Evolutionary conservation across 23 red algal genomes (phyloP).

Genomic region (Gracilaria gracilis): DNA sequence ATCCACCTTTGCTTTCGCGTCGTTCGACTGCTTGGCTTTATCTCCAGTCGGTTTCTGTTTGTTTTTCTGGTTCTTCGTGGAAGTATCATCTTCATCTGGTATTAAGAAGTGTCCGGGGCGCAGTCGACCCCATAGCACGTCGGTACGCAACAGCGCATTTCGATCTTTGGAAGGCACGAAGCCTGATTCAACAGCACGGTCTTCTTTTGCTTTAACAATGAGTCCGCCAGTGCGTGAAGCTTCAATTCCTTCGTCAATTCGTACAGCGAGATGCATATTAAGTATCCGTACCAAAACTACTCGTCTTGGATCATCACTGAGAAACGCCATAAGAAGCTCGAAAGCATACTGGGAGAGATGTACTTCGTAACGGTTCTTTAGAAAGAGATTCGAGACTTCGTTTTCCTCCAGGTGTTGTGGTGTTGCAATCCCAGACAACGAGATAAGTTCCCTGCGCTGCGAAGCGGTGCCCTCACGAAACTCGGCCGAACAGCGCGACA

Average conservation of each 20-base stretch:
- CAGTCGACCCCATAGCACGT: conserved; percentile 81
- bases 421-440: conserved; percentile 68
- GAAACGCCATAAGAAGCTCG: conserved; percentile 88
- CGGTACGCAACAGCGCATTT: conserved; percentile 31
- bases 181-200: conserved; percentile 22
- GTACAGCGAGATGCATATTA: conserved; percentile 76
- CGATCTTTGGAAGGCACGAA: conserved; percentile 61
- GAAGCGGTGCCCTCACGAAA: conserved; percentile 47
- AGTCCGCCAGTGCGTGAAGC: conserved; percentile 28
- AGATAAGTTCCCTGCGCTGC: conserved; percentile 70
- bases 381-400: conserved; percentile 78
- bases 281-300: conserved; percentile 83
- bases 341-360: conserved; percentile 88
- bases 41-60: conserved; percentile 38
- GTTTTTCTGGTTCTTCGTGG: conserved; percentile 23
- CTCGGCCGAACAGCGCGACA: conserved; percentile 60
- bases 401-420: conserved; percentile 83
- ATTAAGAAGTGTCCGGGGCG: conserved; percentile 60
- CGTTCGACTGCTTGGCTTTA: conserved; percentile 28
- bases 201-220: conserved; percentile 18
- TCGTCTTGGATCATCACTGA: conserved; percentile 76
- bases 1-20: conserved; percentile 44
- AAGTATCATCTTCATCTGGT: conserved; percentile 51
- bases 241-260: conserved; percentile 60
- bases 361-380: conserved; percentile 82